Evolutionary conservation across 805 yeast genomes (phyloP), one percentile per base, ranked within the genome.

Genomic region (Ogataea pini): DNA sequence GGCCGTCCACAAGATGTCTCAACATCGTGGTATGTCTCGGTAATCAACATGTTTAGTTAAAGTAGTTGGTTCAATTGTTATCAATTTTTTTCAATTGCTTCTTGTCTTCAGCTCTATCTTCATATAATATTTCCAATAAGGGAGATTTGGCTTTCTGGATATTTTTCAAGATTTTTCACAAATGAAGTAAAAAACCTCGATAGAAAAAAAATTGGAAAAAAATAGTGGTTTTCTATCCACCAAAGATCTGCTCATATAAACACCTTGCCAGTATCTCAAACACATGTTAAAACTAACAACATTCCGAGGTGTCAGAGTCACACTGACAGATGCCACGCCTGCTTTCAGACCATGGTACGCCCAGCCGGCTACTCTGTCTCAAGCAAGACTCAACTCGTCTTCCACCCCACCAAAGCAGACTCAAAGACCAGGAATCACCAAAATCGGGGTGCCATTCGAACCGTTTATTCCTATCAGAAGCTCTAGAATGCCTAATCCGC

Each of bases 1-100:
- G 81, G 77, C 13, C 89, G 82, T 22, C 83, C 86, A 50, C 74
- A 74, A 2, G 86, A 77, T 8, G 94, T 86, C 51, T 69, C 61
- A 33, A 86, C 82, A 61, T 86, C 94, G 51, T 76, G 77, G 62
- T 61, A 80, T 3, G 80, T 63, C 63, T 86, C 94, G 43, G 78
- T 78, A 57, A 86, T 82, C 56, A 86, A 73, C 95, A 86, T 86
- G 44, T 28, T 22, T 22, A 22, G 5, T 22, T 22, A 22, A 22
- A 22, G 25, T 5, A 5, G 25, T 8, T 8, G 8, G 8, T 22
- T 22, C 7, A 8, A 22, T 32, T 12, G 19, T 12, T 12, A 14
- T 32, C 36, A 17, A 17, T 3, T 32, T 10, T 14, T 4, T 9
- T 4, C 18, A 6, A 3, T 18, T 34, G 34, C n/a, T n/a, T 31